Percentiles rank a stretch among this genome's conserved stretches.
These are phyloP conservation scores for Beta lomatogona DNA, from an alignment of 179 eudicot genomes.

Conservation along the genomic window DNA sequence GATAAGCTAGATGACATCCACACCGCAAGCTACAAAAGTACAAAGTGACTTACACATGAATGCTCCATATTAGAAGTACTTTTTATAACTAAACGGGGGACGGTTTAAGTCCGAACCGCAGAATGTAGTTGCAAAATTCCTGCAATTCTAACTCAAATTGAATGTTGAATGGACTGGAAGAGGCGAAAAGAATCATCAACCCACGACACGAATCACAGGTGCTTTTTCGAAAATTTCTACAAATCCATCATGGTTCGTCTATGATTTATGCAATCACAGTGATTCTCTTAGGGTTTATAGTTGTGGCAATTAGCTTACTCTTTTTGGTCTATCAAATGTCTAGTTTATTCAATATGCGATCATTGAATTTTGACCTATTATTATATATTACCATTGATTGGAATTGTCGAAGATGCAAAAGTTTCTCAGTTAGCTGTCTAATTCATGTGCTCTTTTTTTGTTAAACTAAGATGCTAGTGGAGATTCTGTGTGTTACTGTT, in stretches of 20 bases:
- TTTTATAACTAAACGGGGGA: too few species aligned
- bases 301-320: slow-evolving; percentile 7
- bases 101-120: neutral
- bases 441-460: slow-evolving; percentile 20
- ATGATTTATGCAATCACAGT: neutral
- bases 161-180: neutral
- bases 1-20: too few species aligned
- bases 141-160: neutral
- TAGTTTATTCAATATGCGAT: slow-evolving; percentile 6
- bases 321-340: neutral
- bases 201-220: neutral
- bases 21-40: too few species aligned
- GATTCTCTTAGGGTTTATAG: slow-evolving; percentile 18
- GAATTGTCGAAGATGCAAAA: neutral
- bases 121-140: neutral
- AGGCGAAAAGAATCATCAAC: neutral
- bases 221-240: neutral
- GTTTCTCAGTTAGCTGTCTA: slow-evolving; percentile 11
- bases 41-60: too few species aligned
- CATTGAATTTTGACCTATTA: neutral
- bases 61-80: too few species aligned
- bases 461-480: slow-evolving; percentile 21
- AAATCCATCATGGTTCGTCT: neutral
- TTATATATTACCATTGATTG: neutral
- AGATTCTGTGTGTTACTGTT: slow-evolving; percentile 23